phyloP scores from a whole-genome alignment of 1,284 basidiomycete species.

The Irpex sp. region DNA sequence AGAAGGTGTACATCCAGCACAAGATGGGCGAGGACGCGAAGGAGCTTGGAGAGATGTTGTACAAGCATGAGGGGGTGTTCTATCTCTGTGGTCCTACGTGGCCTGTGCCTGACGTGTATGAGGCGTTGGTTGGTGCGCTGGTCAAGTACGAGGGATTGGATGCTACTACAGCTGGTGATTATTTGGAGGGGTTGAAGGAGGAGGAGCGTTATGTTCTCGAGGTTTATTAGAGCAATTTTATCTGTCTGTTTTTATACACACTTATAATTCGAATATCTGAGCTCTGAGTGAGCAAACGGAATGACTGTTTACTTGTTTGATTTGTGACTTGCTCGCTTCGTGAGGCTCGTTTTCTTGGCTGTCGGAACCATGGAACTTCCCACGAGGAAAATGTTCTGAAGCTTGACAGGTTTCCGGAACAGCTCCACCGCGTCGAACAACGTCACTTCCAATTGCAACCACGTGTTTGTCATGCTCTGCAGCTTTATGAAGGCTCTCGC shows the following conservation, averaged over 20 bases:
- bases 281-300: too few species aligned
- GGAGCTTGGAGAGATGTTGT: constrained; percentile 70
- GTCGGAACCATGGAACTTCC: neutral
- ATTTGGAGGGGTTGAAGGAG: constrained; percentile 90
- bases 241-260: neutral
- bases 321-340: too few species aligned
- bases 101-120: constrained; percentile 97
- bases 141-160: constrained; percentile 67
- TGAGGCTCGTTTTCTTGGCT: too few species aligned
- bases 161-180: constrained; percentile 69
- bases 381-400: neutral
- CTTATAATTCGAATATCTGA: neutral
- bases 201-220: constrained; percentile 97
- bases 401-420: neutral
- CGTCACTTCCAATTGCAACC: neutral
- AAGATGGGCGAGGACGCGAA: constrained; percentile 92
- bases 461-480: too few species aligned
- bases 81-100: constrained; percentile 98
- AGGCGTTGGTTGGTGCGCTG: constrained; percentile 82
- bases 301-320: too few species aligned
- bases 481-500: neutral
- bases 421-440: neutral
- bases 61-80: constrained; percentile 75
- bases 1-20: constrained; percentile 98
- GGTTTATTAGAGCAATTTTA: constrained; percentile 41